Evolutionary conservation across 177 flowering plant genomes (phyloP), one percentile per base, ranked within the genome.

Genomic region (Vitis hybrid): DNA sequence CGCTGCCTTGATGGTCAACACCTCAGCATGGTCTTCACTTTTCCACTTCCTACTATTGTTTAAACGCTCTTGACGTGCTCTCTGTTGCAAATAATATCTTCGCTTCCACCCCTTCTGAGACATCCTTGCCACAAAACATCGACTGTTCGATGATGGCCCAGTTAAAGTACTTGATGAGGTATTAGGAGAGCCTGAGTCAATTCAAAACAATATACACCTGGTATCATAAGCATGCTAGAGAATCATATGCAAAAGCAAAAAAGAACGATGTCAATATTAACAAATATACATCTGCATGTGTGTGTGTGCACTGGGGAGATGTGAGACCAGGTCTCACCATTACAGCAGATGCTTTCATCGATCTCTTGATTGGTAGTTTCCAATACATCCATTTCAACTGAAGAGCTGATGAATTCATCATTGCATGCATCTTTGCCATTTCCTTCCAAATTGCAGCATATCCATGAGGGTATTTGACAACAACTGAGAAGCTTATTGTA

Each of bases 371-470:
- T 65, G 17, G 66, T 62, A 55, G 78, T 72, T 77, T 93, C 94
- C 65, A 83, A 70, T 12, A 84, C 91, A 78, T 92, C 98, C 87
- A 89, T 93, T 71, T 93, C 96, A 68, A 86, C 87, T 51, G 82
- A 76, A 72, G 82, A 86, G 72, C 84, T 86, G 63, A 57, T 71
- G 57, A 77, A 70, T 65, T 86, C 90, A 71, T 87, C 87, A 72
- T 62, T 67, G 19, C 76, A 74, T 6, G 72, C 59, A 64, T 79
- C 86, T 64, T 66, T 76, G 8, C 62, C 82, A 77, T 89, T 96
- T 66, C 95, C 97, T 76, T 92, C 97, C 79, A 92, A 67, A 75
- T 87, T 82, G 82, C 97, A 96, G 86, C 82, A 78, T 79, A 96
- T 86, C 97, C 97, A 90, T 59, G 90, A 79, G 59, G 99, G 98